Evolutionary conservation across 306 rosid species (phyloP), one percentile per base, ranked within the genome.

Genomic region (Inga leiocalycina): DNA sequence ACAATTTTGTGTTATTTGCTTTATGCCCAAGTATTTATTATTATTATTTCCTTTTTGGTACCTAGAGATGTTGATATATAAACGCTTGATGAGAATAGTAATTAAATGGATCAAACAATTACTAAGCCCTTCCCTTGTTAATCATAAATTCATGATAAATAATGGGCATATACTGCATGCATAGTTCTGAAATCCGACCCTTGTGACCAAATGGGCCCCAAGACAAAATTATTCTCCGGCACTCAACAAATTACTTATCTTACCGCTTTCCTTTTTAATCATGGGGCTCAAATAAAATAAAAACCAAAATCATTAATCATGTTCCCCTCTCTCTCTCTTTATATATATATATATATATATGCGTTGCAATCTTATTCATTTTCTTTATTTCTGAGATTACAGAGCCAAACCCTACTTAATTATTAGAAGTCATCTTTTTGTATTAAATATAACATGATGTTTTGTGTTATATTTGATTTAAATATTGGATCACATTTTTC

Each of bases 151-250:
- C 82, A 12, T 68, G 67, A 77, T 59, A 57, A 72, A 57, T 0
- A 72, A 71, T 71, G 80, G 74, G 74, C 30, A 27, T 27, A 27
- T 27, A 43, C 59, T 80, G 71, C 20, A 0, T 66, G 72, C 14
- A 49, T 52, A 51, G 66, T 81, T 71, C 75, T 34, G 51, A 41
- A 74, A 39, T 57, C 20, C 67, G 61, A 41, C 70, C 75, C 57
- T 27, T 62, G 73, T 43, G 54, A 71, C 81, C 62, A 51, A 68
- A 83, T 71, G 82, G 86, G 78, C 56, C 79, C 79, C 77, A 59
- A 81, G 44, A 69, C 34, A 14, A 81, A 64, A 73, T 81, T 74
- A 81, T 82, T 35, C 76, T 52, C 82, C 46, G 44, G 62, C 69
- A 52, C 51, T 35, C 69, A 79, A 66, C 65, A 51, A 44, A 68